Conservation (phyloP, 805 yeast genomes). For the Sugiyamaella valdiviana region DNA sequence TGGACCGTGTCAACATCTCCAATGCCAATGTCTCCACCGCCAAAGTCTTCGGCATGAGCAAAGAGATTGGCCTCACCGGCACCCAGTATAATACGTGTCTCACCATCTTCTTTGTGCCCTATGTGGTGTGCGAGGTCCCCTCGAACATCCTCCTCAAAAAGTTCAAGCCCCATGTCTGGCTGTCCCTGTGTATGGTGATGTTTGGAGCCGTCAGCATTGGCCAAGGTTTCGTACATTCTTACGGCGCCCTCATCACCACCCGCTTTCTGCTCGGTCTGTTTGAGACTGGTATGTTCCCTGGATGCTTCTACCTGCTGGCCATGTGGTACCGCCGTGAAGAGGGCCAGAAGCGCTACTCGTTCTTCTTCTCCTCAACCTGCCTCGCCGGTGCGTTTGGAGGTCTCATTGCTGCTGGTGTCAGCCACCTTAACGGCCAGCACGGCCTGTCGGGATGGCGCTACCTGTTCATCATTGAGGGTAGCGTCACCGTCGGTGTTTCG, state of each 20-base stretch:
- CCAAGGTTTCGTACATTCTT: conserved; percentile 57
- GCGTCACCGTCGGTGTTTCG: conserved; percentile 33
- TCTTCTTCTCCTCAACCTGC: conserved; percentile 65
- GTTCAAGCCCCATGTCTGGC: conserved; percentile 60
- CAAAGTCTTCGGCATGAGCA: conserved; percentile 62
- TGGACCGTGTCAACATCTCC: conserved; percentile 77
- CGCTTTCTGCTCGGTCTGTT: conserved; percentile 61
- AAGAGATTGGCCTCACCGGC: conserved; percentile 48
- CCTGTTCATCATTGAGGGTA: conserved; percentile 49
- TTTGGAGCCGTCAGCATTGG: conserved; percentile 62
- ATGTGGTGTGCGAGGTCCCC: conserved; percentile 55
- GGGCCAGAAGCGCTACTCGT: conserved; percentile 61
- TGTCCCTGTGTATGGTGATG: conserved; percentile 49
- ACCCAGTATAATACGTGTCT: conserved; percentile 59
- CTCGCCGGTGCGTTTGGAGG: conserved; percentile 79
- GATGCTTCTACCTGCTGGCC: conserved; percentile 62
- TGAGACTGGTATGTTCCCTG: conserved; percentile 71
- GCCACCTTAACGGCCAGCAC: conserved; percentile 43
- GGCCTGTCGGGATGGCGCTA: conserved; percentile 50
- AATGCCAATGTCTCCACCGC: conserved; percentile 68
- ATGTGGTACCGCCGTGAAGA: conserved; percentile 60
- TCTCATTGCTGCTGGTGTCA: conserved; percentile 58
- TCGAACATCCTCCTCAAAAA: conserved; percentile 56
- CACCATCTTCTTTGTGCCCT: conserved; percentile 68
- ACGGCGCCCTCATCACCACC: conserved; percentile 53